Evolutionary conservation across 2,329 filamentous ascomycete species (phyloP).

Genomic region (Colletotrichum trifolii): DNA sequence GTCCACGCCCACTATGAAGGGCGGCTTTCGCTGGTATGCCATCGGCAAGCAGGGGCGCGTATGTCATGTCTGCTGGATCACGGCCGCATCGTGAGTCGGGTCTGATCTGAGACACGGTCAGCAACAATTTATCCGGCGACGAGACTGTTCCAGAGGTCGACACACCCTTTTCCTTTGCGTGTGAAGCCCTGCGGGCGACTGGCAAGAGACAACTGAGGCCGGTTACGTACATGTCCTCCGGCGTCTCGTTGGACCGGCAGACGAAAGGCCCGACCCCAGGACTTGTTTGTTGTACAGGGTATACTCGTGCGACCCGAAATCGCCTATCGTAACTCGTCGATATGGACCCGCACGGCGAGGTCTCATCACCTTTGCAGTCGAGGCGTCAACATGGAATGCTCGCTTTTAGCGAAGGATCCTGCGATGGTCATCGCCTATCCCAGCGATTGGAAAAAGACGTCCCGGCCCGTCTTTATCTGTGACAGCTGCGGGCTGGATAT

Average conservation of each 20-base stretch:
- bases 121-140: constrained; percentile 4
- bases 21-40: background rate
- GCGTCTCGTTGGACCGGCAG: constrained; percentile 1
- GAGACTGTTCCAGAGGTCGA: constrained; percentile 4
- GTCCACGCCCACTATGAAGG: background rate
- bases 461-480: background rate
- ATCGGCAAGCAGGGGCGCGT: background rate
- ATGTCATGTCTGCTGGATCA: constrained; percentile 10
- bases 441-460: background rate
- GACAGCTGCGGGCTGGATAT: constrained; percentile 3
- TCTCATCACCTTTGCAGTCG: background rate
- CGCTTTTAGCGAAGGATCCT: too few species aligned
- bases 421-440: too few species aligned
- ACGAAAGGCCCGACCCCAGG: constrained; percentile 8
- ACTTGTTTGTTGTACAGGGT: constrained; percentile 6
- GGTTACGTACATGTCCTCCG: constrained; percentile 2
- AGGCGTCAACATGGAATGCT: background rate
- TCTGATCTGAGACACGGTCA: constrained; percentile 22
- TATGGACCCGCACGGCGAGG: background rate
- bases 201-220: background rate
- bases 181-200: background rate
- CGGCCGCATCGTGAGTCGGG: background rate
- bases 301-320: constrained; percentile 18
- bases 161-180: background rate
- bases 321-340: constrained; percentile 16